phyloP scores from a whole-genome alignment of 2,329 filamentous ascomycete genomes.

The Phaeosphaeria sp. region DNA sequence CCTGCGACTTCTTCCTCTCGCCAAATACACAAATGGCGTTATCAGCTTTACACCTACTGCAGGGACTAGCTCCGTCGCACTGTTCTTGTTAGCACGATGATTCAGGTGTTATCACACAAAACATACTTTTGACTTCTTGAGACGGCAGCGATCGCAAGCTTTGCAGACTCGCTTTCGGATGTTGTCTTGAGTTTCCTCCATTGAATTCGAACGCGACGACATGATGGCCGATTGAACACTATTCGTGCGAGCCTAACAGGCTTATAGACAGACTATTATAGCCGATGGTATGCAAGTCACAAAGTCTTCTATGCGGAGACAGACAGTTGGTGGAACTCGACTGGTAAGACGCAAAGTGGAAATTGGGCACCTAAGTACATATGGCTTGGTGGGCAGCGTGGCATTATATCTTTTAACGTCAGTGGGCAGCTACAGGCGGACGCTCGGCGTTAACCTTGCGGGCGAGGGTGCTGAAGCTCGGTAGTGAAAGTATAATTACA shows the following conservation, averaged over 20 bases:
- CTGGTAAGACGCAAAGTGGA: constrained; percentile 22
- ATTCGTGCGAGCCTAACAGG: background rate
- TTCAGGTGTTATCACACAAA: background rate
- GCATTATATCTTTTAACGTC: constrained; percentile 50
- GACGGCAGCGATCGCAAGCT: constrained; percentile 69
- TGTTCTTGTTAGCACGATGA: constrained; percentile 29
- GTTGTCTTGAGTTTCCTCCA: constrained; percentile 54
- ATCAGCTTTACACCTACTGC: constrained; percentile 67
- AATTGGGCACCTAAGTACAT: constrained; percentile 37
- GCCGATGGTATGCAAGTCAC: constrained; percentile 2
- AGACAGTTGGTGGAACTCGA: constrained; percentile 7
- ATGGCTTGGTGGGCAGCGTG: constrained; percentile 41
- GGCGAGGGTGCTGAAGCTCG: constrained; percentile 22
- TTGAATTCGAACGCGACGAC: constrained; percentile 47
- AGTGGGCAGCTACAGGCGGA: constrained; percentile 45
- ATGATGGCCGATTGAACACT: constrained; percentile 19
- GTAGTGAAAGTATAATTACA: constrained; percentile 43
- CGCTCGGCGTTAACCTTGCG: constrained; percentile 43
- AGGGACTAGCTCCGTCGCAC: constrained; percentile 69
- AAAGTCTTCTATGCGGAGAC: background rate
- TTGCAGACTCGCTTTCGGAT: constrained; percentile 70
- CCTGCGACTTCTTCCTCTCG: constrained; percentile 70
- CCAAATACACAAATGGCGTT: constrained; percentile 71
- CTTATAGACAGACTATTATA: constrained; percentile 2
- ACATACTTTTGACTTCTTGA: constrained; percentile 71